A percentile compares a stretch with the other conserved stretches of the same genome.
phyloP scores from a whole-genome alignment of 768 basidiomycete species.

The Auricularia sp. region DNA sequence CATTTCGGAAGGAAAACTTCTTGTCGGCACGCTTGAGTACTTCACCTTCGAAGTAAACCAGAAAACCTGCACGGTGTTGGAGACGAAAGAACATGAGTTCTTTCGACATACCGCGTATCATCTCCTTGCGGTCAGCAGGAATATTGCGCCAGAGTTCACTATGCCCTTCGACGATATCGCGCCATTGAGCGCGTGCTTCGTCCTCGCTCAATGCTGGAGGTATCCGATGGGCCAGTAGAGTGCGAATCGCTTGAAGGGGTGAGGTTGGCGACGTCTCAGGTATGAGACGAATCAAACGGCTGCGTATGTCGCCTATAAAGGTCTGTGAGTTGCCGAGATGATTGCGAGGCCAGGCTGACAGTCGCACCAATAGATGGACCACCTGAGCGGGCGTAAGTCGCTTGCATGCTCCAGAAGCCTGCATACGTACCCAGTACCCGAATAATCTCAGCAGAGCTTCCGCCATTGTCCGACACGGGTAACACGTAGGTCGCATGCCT shows the following conservation, averaged over 20 bases:
- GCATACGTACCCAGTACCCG: conserved; percentile 49
- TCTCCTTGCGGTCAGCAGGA: conserved; percentile 82
- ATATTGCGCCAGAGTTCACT: conserved; percentile 77
- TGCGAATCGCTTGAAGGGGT: conserved; percentile 61
- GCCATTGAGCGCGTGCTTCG: conserved; percentile 82
- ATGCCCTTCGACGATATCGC: conserved; percentile 81
- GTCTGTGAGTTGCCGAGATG: background rate
- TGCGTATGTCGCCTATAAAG: conserved; percentile 70
- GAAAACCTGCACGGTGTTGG: conserved; percentile 49
- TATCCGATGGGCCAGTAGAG: conserved; percentile 70
- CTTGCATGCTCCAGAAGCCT: background rate
- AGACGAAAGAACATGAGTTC: background rate
- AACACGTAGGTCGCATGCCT: conserved; percentile 66
- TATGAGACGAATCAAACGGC: conserved; percentile 80
- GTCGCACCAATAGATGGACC: conserved; percentile 69
- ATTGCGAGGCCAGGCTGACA: background rate
- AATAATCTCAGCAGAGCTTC: conserved; percentile 90
- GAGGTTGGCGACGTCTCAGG: conserved; percentile 50
- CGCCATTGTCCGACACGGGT: conserved; percentile 93
- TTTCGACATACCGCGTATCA: conserved; percentile 58
- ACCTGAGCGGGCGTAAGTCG: conserved; percentile 23
- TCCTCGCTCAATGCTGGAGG: conserved; percentile 56
- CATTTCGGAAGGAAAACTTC: conserved; percentile 87
- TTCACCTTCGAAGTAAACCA: conserved; percentile 87
- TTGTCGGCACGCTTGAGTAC: conserved; percentile 84